phyloP scores from a whole-genome alignment of 805 yeast species.

The Barnettozyma wickerhamii region DNA sequence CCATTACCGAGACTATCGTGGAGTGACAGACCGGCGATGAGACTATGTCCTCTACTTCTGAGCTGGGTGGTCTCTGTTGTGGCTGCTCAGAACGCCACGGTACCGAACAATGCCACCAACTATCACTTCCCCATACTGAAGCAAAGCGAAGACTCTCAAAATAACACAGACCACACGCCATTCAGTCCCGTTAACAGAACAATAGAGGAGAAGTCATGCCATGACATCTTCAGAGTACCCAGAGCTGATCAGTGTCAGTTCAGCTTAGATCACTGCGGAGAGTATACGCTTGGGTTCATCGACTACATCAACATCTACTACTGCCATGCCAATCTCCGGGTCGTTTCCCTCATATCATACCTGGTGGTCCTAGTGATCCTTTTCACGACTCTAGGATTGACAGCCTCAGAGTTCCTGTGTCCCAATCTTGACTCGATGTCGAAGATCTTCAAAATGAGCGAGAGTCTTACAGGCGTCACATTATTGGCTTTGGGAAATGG shows the following conservation, averaged over 20 bases:
- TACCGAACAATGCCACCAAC: not conserved
- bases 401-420: slow-evolving; percentile 81
- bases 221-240: slow-evolving; percentile 15
- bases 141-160: not conserved
- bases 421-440: slow-evolving; percentile 77
- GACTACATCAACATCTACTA: slow-evolving; percentile 22
- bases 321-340: slow-evolving; percentile 12
- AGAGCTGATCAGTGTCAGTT: slow-evolving; percentile 18
- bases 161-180: not conserved
- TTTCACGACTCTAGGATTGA: slow-evolving; percentile 67
- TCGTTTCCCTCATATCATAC: slow-evolving; percentile 6
- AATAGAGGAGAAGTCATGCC: slow-evolving; percentile 13
- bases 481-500: slow-evolving; percentile 90
- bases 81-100: not conserved
- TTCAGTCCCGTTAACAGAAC: not conserved
- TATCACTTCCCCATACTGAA: not conserved
- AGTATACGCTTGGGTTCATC: slow-evolving; percentile 24
- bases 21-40: not conserved
- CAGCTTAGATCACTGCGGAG: slow-evolving; percentile 18
- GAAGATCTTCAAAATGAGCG: slow-evolving; percentile 58
- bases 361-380: slow-evolving; percentile 29
- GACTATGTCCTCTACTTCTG: not conserved
- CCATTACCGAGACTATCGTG: too few relatives aligned
- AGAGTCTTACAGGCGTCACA: slow-evolving; percentile 82
- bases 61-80: not conserved